These are phyloP conservation scores for Penicillium subrubescens DNA, from an alignment of 495 filamentous ascomycete genomes.

Conservation along the genomic window DNA sequence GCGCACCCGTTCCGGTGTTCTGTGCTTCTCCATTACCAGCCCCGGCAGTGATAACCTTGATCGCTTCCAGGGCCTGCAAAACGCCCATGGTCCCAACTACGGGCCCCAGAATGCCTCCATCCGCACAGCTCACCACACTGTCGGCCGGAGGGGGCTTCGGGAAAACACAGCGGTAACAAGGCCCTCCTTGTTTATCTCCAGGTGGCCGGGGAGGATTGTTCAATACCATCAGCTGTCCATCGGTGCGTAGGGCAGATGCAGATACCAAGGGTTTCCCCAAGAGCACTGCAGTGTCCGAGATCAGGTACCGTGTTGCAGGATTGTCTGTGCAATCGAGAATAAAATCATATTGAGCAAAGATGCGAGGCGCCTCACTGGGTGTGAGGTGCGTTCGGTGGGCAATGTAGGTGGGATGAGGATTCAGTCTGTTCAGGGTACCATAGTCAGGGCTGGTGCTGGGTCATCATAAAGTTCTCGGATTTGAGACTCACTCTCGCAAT, in stretches of 20 bases:
- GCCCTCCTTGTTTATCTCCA: conserved; percentile 57
- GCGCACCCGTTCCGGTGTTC: conserved; percentile 29
- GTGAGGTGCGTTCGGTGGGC: conserved; percentile 62
- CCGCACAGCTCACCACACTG: conserved; percentile 79
- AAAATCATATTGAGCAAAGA: conserved; percentile 72
- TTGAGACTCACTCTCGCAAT: conserved; percentile 56
- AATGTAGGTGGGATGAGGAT: conserved; percentile 66
- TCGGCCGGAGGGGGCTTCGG: conserved; percentile 80
- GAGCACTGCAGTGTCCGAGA: conserved; percentile 86
- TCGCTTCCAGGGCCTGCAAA: conserved; percentile 83
- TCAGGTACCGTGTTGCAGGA: conserved; percentile 85
- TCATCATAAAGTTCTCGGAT: not conserved
- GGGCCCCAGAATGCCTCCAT: conserved; percentile 88
- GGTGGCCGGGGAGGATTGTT: conserved; percentile 52
- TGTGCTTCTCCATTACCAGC: not conserved
- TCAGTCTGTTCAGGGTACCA: conserved; percentile 50
- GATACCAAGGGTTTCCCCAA: conserved; percentile 79
- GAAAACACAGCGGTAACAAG: conserved; percentile 94
- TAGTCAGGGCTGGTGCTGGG: not conserved
- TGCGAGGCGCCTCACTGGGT: conserved; percentile 62
- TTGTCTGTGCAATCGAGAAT: conserved; percentile 95
- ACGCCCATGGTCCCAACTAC: conserved; percentile 96
- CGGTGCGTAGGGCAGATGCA: conserved; percentile 80
- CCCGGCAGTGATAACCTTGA: conserved; percentile 67
- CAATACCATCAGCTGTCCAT: conserved; percentile 88